phyloP scores from a whole-genome alignment of 768 basidiomycete species.

The Scleroderma citrinum region DNA sequence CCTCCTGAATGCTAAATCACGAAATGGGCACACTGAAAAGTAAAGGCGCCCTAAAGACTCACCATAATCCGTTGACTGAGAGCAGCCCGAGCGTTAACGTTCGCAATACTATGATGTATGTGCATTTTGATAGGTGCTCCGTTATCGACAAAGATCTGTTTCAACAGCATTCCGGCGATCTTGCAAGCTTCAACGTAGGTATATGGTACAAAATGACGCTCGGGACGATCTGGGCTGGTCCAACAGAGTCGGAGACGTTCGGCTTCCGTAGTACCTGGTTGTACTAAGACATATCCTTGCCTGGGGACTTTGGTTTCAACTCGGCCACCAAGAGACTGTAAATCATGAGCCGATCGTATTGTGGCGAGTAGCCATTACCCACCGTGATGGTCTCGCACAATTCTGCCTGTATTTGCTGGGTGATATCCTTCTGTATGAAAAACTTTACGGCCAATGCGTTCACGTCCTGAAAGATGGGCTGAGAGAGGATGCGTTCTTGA shows the following conservation, averaged over 20 bases:
- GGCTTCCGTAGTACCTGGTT: slow-evolving; percentile 63
- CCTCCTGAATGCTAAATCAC: slow-evolving; percentile 65
- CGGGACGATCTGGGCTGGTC: slow-evolving; percentile 62
- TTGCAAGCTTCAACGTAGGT: slow-evolving; percentile 84
- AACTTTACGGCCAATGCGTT: slow-evolving; percentile 72
- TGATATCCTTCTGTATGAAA: slow-evolving; percentile 76
- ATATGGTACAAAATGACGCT: slow-evolving; percentile 73
- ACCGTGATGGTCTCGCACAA: slow-evolving; percentile 72
- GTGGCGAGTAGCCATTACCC: slow-evolving; percentile 4
- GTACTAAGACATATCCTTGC: slow-evolving; percentile 67
- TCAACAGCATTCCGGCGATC: slow-evolving; percentile 64
- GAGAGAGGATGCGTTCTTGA: neutral
- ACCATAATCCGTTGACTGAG: slow-evolving; percentile 71
- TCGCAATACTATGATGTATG: slow-evolving; percentile 76
- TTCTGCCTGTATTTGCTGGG: slow-evolving; percentile 62
- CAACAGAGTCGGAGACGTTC: slow-evolving; percentile 73
- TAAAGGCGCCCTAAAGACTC: slow-evolving; percentile 10
- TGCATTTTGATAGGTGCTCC: slow-evolving; percentile 67
- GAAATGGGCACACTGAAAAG: neutral
- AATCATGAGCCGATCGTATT: slow-evolving; percentile 3
- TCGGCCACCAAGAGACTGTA: slow-evolving; percentile 65
- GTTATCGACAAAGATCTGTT: slow-evolving; percentile 69
- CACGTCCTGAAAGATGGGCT: slow-evolving; percentile 71
- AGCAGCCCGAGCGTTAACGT: slow-evolving; percentile 63
- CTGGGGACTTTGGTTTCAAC: slow-evolving; percentile 76